Percentiles rank a stretch among this genome's conserved stretches.
These are phyloP conservation scores for Pascua guehoae DNA, from an alignment of 1,284 basidiomycete genomes.

Conservation along the genomic window DNA sequence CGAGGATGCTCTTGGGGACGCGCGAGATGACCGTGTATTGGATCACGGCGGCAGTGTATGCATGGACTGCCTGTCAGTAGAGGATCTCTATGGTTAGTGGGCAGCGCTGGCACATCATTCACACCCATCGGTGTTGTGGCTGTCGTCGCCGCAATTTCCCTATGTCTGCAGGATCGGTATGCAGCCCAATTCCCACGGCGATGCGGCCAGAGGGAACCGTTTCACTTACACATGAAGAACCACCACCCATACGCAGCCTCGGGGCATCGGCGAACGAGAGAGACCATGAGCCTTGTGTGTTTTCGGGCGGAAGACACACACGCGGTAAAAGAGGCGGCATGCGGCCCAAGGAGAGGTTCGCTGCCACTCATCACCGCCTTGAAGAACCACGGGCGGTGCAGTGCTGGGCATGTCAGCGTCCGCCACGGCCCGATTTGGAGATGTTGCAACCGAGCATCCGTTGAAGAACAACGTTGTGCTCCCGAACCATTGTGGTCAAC, in stretches of 20 bases:
- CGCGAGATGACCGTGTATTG: slow-evolving; percentile 21
- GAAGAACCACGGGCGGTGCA: slow-evolving; percentile 26
- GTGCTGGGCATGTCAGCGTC: slow-evolving; percentile 3
- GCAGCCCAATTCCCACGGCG: too few relatives aligned
- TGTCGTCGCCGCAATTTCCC: too few relatives aligned
- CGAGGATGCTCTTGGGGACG: slow-evolving; percentile 23
- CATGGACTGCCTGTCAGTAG: slow-evolving; percentile 18
- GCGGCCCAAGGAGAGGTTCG: slow-evolving; percentile 20
- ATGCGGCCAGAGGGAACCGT: too few relatives aligned
- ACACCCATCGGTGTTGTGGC: too few relatives aligned
- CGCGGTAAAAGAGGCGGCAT: slow-evolving; percentile 24
- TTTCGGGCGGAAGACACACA: slow-evolving; percentile 23
- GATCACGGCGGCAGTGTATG: slow-evolving; percentile 26
- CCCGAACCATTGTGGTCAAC: neutral
- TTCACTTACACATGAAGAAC: slow-evolving; percentile 22
- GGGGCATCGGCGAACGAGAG: slow-evolving; percentile 12
- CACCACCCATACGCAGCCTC: slow-evolving; percentile 23
- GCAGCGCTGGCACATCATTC: too few relatives aligned
- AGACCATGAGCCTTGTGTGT: slow-evolving; percentile 20
- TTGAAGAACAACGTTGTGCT: too few relatives aligned
- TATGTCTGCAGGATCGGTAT: too few relatives aligned
- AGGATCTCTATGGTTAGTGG: neutral
- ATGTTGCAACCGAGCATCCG: too few relatives aligned
- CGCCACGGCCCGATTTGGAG: too few relatives aligned
- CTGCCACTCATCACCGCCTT: slow-evolving; percentile 18